A percentile compares a stretch with the other conserved stretches of the same genome.
Conservation (phyloP, 768 basidiomycete genomes). For the Tubosaeta brunneosetosa region DNA sequence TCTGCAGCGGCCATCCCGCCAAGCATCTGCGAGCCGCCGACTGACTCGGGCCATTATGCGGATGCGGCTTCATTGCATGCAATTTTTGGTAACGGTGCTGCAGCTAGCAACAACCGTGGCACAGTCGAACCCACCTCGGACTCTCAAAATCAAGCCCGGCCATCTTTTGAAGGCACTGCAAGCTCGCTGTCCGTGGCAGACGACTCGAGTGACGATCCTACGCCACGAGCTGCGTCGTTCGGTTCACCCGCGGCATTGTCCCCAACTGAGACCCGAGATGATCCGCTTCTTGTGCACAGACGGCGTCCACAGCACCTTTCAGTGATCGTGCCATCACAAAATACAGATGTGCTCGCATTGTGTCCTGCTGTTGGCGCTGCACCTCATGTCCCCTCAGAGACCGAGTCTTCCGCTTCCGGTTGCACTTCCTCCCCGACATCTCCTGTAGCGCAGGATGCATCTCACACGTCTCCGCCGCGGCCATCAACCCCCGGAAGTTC, state of each 20-base stretch:
- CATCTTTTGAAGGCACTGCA: slow-evolving; percentile 4
- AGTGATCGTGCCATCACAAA: slow-evolving; percentile 13
- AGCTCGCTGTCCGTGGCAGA: slow-evolving; percentile 6
- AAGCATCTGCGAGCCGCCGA: background rate
- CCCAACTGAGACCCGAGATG: background rate
- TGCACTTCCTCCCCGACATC: slow-evolving; percentile 14
- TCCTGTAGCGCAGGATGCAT: slow-evolving; percentile 1
- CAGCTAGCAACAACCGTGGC: background rate
- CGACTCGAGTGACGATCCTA: slow-evolving; percentile 21
- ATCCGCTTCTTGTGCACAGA: background rate
- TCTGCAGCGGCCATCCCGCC: slow-evolving; percentile 1
- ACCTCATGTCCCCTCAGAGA: slow-evolving; percentile 22
- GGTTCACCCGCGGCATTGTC: background rate
- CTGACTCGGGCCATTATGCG: background rate
- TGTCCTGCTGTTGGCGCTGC: slow-evolving; percentile 20
- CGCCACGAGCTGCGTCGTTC: slow-evolving; percentile 23
- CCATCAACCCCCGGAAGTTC: background rate
- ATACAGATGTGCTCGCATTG: background rate
- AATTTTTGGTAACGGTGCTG: slow-evolving; percentile 6
- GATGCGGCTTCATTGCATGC: slow-evolving; percentile 3
- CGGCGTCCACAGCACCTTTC: slow-evolving; percentile 12
- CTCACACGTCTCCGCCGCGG: background rate
- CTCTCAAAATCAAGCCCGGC: background rate
- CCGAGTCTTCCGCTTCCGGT: slow-evolving; percentile 4
- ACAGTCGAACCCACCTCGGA: slow-evolving; percentile 1